Conservation (phyloP, 345 rosid species). For the Linum usitatissimum region DNA sequence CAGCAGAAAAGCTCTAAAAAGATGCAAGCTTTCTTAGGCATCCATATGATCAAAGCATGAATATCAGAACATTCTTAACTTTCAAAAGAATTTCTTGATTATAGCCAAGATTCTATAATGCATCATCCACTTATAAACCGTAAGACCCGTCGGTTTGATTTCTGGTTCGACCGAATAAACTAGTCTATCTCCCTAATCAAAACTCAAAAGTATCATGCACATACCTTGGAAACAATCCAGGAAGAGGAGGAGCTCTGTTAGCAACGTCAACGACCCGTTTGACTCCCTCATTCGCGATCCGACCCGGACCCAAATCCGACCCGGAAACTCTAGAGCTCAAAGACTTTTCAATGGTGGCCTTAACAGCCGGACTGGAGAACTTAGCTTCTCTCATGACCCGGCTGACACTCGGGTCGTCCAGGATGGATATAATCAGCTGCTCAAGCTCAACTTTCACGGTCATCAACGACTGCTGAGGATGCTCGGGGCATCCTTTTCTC, state of each 20-base stretch:
- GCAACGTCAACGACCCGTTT: slow-evolving; percentile 45
- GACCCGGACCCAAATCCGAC: slow-evolving; percentile 33
- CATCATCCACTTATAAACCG: too few relatives aligned
- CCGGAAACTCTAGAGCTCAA: slow-evolving; percentile 23
- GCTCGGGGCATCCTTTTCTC: slow-evolving; percentile 96
- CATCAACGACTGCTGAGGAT: slow-evolving; percentile 87
- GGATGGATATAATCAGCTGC: slow-evolving; percentile 87
- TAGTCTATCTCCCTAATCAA: too few relatives aligned
- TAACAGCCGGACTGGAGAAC: slow-evolving; percentile 92
- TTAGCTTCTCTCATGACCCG: slow-evolving; percentile 97
- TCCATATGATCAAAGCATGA: background rate
- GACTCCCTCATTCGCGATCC: slow-evolving; percentile 36
- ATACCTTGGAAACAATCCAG: slow-evolving; percentile 57
- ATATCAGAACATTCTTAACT: background rate
- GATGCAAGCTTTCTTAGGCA: background rate
- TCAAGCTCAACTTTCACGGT: slow-evolving; percentile 97
- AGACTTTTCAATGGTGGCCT: slow-evolving; percentile 86
- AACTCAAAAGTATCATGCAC: too few relatives aligned
- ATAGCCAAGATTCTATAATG: too few relatives aligned
- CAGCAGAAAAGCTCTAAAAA: background rate
- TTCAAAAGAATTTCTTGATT: background rate
- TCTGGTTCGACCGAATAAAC: too few relatives aligned
- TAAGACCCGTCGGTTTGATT: too few relatives aligned
- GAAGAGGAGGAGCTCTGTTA: slow-evolving; percentile 35
- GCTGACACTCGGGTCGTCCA: slow-evolving; percentile 97